Conservation (phyloP, 306 rosid genomes). For the Acacia melanoxylon region DNA sequence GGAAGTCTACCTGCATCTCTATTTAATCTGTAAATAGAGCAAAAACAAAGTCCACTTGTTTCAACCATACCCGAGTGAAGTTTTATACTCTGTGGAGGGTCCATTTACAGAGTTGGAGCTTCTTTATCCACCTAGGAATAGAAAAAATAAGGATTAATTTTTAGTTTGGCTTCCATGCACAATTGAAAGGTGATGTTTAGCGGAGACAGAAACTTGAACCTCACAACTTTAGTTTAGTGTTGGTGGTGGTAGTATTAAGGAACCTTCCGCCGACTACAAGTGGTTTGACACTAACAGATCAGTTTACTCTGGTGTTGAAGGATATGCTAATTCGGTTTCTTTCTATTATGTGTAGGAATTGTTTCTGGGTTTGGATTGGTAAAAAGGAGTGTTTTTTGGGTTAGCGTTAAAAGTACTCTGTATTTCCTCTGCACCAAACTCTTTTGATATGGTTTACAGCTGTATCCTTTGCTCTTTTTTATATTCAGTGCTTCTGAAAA, state of each 20-base stretch:
- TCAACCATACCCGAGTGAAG: conserved; percentile 58
- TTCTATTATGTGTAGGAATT: conserved; percentile 20
- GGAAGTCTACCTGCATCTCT: conserved; percentile 63
- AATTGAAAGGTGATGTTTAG: conserved; percentile 53
- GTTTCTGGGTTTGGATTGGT: conserved; percentile 41
- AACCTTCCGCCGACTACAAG: conserved; percentile 41
- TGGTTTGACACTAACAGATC: conserved; percentile 52
- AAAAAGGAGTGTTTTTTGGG: conserved; percentile 27
- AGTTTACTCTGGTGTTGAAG: conserved; percentile 29
- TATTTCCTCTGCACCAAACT: conserved; percentile 43
- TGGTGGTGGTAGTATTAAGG: conserved; percentile 57
- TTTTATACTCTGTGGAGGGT: conserved; percentile 75
- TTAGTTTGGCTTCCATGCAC: conserved; percentile 71
- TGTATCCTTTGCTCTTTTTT: conserved; percentile 26
- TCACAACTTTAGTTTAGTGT: conserved; percentile 38
- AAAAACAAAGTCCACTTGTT: conserved; percentile 67
- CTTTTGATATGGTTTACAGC: conserved; percentile 38
- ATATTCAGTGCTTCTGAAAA: conserved; percentile 36
- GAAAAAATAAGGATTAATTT: conserved; percentile 80
- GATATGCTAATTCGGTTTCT: conserved; percentile 22
- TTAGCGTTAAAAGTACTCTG: conserved; percentile 37
- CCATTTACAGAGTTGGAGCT: conserved; percentile 91
- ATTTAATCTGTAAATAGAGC: conserved; percentile 94
- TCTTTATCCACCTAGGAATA: conserved; percentile 68
- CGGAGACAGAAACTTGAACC: conserved; percentile 46